Evolutionary conservation across 2,329 filamentous ascomycete genomes (phyloP), one percentile per base, ranked within the genome.

Genomic region (Penicillium hesseltinei): DNA sequence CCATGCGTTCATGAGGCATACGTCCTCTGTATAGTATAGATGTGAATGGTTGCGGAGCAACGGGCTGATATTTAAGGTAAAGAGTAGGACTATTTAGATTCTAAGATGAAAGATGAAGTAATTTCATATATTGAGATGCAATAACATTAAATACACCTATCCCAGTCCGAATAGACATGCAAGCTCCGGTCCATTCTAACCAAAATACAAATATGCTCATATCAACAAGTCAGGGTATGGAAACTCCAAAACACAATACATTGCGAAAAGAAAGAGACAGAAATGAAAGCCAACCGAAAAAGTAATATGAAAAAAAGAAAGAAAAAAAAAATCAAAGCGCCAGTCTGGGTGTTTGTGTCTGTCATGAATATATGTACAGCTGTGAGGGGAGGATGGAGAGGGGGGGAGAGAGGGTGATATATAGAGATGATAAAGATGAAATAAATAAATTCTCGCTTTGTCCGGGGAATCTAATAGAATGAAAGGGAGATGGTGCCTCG

Each of bases 391-490:
- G 23, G 21, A 29, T 7, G 10, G 36, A 15, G 11, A 42, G 19
- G 27, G 27, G 39, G 38, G 17, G 25, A 56, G 25, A 25, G 40
- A 49, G 23, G 35, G 51, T 42, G 45, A 54, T 19, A 45, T 47
- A 25, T 35, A 36, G 15, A 51, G 38, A 51, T 43, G 31, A 54
- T n/a, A 40, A 15, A 35, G 38, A 52, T 49, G 47, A 35, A 45
- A 23, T 25, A 59, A 23, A 55, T 58, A 21, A 52, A 59, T 53
- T 60, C 49, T 57, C 59, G 61, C 62, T 64, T 61, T 46, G 54
- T 47, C 57, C 45, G 58, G 63, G 65, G 64, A 66, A 67, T 65
- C 59, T 64, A 66, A 59, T 60, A 55, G 54, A 65, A 61, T 45
- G 48, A 58, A 62, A 52, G 53, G 29, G 27, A 49, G 48, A 57